Evolutionary conservation across 208 protist species (phyloP), one percentile per base, ranked within the genome.

Genomic region (Crithidia sp.): DNA sequence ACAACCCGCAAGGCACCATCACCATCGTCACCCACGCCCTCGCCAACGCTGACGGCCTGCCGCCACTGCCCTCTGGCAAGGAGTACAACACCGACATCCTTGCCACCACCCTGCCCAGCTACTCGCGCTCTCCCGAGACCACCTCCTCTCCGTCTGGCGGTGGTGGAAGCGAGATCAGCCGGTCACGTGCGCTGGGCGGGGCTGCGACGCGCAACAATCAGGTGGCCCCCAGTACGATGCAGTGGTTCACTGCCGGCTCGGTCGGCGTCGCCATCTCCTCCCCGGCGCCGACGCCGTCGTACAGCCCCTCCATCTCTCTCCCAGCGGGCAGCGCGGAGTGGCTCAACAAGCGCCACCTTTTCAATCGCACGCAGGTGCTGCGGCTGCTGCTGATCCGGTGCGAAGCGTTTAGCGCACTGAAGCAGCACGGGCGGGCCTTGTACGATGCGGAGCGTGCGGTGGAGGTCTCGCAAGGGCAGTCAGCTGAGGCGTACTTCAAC

Each of bases 331-430:
- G 50, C 45, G 43, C 53, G 17, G 80, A 67, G 64, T 72, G 62
- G 39, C 63, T 77, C n/a, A 71, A 61, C 28, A 82, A 71, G 45
- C 53, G 37, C 0, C 49, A 77, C 65, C 7, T 10, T 14, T 79
- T 94, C 45, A 95, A 94, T 74, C 61, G 76, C 7, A 87, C 76
- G 7, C 87, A 95, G 74, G 44, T 84, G 10, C 60, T 89, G 59
- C 88, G 85, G 16, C 71, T 95, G 19, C 74, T 94, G 47, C 82
- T 95, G 19, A 76, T 95, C 14, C 91, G 91, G 37, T 81, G 81
- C 19, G 88, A 95, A 43, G 86, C 84, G 9, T 91, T 86, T 65
- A 81, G 80, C 14, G 64, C 64, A 43, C 79, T 80, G 39, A 83
- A 82, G 73, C 81, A 84, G 62, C 82, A 94, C 78, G 81, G 84